Percentiles rank a stretch among this genome's conserved stretches.
These are phyloP conservation scores for Moniliella sp. DNA, from an alignment of 1,284 basidiomycete genomes.

Conservation along the genomic window DNA sequence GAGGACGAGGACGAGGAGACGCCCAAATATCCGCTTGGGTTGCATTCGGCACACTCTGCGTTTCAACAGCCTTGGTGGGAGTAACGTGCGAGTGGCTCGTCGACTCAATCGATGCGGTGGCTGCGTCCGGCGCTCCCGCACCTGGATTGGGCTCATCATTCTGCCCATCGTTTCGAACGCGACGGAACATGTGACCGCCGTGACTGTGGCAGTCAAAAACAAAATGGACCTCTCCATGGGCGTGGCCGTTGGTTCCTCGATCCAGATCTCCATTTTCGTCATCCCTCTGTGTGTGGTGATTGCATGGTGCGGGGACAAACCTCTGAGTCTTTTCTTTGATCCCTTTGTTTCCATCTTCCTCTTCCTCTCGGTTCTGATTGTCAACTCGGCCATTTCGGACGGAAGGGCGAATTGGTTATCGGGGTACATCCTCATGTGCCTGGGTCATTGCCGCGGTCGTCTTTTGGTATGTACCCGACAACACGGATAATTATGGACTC, in stretches of 20 bases:
- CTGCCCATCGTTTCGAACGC: slow-evolving; percentile 18
- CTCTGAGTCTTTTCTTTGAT: slow-evolving; percentile 18
- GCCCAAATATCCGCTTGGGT: too few relatives aligned
- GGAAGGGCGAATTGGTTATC: slow-evolving; percentile 11
- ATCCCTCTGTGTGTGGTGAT: slow-evolving; percentile 21
- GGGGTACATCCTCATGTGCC: too few relatives aligned
- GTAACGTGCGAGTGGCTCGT: slow-evolving; percentile 26
- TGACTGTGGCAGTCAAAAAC: slow-evolving; percentile 19
- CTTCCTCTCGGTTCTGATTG: slow-evolving; percentile 15
- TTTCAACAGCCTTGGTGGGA: too few relatives aligned
- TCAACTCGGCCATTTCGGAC: slow-evolving; percentile 21
- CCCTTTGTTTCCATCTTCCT: slow-evolving; percentile 20
- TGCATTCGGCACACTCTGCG: too few relatives aligned
- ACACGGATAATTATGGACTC: too few relatives aligned
- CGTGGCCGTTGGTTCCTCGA: slow-evolving; percentile 20
- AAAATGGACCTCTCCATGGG: slow-evolving; percentile 19
- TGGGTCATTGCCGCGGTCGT: slow-evolving; percentile 14
- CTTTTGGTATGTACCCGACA: slow-evolving; percentile 16
- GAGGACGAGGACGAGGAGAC: slow-evolving; percentile 11
- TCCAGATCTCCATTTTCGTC: slow-evolving; percentile 22
- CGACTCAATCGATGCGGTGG: slow-evolving; percentile 12
- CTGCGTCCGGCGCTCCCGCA: slow-evolving; percentile 8
- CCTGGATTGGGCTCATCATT: slow-evolving; percentile 19
- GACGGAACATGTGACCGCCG: slow-evolving; percentile 19
- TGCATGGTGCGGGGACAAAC: slow-evolving; percentile 18